Base-by-base conservation (phyloP, 163 green algal genomes). In the Coccomyxa subellipsoidea region DNA sequence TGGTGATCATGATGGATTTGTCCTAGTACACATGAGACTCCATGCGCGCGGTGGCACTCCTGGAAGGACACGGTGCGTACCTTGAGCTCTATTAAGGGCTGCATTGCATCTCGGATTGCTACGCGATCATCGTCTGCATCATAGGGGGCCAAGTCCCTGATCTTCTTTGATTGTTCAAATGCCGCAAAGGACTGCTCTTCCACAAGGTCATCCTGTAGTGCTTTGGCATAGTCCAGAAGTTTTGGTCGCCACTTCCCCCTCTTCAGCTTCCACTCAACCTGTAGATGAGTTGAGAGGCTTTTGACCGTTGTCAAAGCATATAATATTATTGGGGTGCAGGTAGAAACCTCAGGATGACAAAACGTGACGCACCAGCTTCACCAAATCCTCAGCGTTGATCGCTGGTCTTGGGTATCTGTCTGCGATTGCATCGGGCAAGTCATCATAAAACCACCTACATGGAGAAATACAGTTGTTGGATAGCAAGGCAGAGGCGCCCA, bases 261-360 rank as follows among this genome's bases (percentile, higher is more conserved):
- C 0, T 70, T 84, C 54, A 95, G 54, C 77, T 95, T 95, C 91
- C 91, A 95, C 0, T 92, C 85, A 23, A 94, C 88, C 87, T 89
- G 72, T 31, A 25, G 21, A 54, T 29, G 15, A 37, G 5, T 34
- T 12, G 6, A 76, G 0, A 34, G 34, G 69, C 34, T 76, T 37
- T n/a, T n/a, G n/a, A n/a, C n/a, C n/a, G n/a, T n/a, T n/a, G n/a
- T n/a, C n/a, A n/a, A n/a, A n/a, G n/a, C n/a, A n/a, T n/a, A n/a
- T n/a, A n/a, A n/a, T n/a, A n/a, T n/a, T n/a, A n/a, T n/a, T n/a
- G n/a, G n/a, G n/a, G n/a, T n/a, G n/a, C n/a, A n/a, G n/a, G n/a
- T n/a, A n/a, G n/a, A n/a, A n/a, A n/a, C n/a, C n/a, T n/a, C n/a
- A n/a, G n/a, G n/a, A n/a, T 66, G 47, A 66, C 12, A 18, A 18